These are phyloP conservation scores for Linderniella brevidens DNA, from an alignment of 257 asterid species.

Conservation along the genomic window DNA sequence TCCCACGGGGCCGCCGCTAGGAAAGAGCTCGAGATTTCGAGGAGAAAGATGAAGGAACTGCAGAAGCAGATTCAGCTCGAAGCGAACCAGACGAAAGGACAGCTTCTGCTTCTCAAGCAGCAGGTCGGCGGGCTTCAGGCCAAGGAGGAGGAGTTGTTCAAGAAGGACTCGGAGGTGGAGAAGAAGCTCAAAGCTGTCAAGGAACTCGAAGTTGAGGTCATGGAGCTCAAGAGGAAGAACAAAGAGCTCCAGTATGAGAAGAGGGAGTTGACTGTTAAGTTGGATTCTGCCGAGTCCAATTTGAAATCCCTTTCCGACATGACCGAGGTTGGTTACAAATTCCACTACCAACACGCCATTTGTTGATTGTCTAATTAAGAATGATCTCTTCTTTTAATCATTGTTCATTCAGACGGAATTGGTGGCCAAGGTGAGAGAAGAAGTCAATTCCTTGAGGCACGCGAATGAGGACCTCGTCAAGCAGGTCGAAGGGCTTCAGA, in stretches of 20 bases:
- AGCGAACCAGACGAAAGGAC: conserved; percentile 84
- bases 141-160: conserved; percentile 57
- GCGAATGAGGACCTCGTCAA: conserved; percentile 73
- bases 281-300: conserved; percentile 60
- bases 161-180: conserved; percentile 50
- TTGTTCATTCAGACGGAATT: conserved; percentile 52
- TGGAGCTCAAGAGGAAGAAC: conserved; percentile 87
- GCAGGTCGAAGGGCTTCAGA: conserved; percentile 96
- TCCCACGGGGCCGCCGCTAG: conserved; percentile 40
- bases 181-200: conserved; percentile 44
- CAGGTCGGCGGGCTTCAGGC: conserved; percentile 76
- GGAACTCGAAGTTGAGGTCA: conserved; percentile 72
- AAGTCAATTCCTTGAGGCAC: conserved; percentile 47
- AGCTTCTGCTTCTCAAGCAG: conserved; percentile 74
- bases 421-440: conserved; percentile 82
- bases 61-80: conserved; percentile 88
- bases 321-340: conserved; percentile 45
- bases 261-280: conserved; percentile 60
- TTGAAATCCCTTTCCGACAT: conserved; percentile 54
- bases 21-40: conserved; percentile 64
- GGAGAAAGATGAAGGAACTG: conserved; percentile 62
- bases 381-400: not conserved
- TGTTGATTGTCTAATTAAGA: too few relatives aligned
- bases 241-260: conserved; percentile 90
- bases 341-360: not conserved